Evolutionary conservation across 371 early-diverging fungal species (phyloP), one percentile per base, ranked within the genome.

Genomic region (Mortierella sp.): DNA sequence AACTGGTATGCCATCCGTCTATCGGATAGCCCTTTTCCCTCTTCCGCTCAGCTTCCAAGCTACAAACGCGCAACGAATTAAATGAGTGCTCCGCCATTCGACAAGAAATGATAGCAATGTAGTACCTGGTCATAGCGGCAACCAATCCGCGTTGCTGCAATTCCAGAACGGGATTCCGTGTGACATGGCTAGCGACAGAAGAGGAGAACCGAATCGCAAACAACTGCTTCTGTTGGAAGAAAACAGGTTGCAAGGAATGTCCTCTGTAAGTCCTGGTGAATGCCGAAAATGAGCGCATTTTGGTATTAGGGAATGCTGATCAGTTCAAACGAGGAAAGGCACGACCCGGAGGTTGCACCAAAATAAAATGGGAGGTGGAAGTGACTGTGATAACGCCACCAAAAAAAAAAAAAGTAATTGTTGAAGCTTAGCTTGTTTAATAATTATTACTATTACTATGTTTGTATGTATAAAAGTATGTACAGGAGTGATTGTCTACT

Each of bases 71-170:
- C 35, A 16, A 5, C 11, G 16, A 43, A 11, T 16, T 11, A 43
- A 43, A 0, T 43, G 16, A 43, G 16, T 14, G n/a, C n/a, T 49
- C 49, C 18, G 49, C n/a, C 4, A n/a, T 49, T 22, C 1, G 40
- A 70, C 24, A 28, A 5, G 26, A 16, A 24, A 6, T 16, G 24
- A 28, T 30, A 2, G 11, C 26, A 5, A 5, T 30, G 32, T 26
- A 10, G 52, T 73, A 77, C 83, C 83, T 83, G 40, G 83, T 77
- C 71, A 77, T 69, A 39, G 77, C 70, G 5, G 72, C 70, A 24
- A 83, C 83, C 11, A 83, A 49, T 45, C 83, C 83, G 3, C 83
- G 83, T 52, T 76, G 62, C 45, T 83, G 74, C 18, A 83, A 63
- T 16, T 76, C 83, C 32, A 72, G n/a, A 20, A 83, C 70, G 10